Evolutionary conservation across 2,329 filamentous ascomycete genomes (phyloP), one percentile per base, ranked within the genome.

Genomic region (Zymoseptoria brevis): DNA sequence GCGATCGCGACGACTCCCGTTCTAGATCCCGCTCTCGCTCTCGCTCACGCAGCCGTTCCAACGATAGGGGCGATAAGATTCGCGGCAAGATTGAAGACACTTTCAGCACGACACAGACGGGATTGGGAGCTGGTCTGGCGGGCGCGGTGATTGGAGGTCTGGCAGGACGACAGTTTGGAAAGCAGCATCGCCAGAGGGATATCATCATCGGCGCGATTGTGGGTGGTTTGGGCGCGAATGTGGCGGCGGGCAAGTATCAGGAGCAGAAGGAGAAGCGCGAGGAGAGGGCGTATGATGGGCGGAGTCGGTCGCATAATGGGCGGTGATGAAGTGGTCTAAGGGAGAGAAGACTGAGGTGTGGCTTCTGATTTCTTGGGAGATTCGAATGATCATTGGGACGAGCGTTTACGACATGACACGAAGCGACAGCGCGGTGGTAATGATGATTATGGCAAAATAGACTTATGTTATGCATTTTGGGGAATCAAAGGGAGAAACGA

Each of bases 111-210:
- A 64, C 64, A 11, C 57, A 55, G 50, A 65, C 67, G 54, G 72
- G 72, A 41, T 55, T 72, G 16, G 71, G 69, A 22, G 69, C 67
- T 24, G 71, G 69, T 19, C 51, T 73, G 11, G 71, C 70, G 2
- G 72, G 72, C 41, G 72, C 72, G 8, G 64, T 72, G 35, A 67
- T 72, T 19, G 72, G 72, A 45, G 71, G 70, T 11, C 60, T 72
- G 8, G 69, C 71, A 13, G 72, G 68, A 8, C 58, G 69, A 26
- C 63, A 73, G 53, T 68, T 73, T 30, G 70, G 71, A 48, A 52
- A 63, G 26, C 61, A 66, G 60, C 66, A 71, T 50, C 66, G 66
- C 55, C 67, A 70, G 54, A 66, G 71, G 24, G 72, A 74, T 60
- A 69, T 71, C 16, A 59, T 72, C 30, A 63, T 72, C 19, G 72